Base-by-base conservation (phyloP, 1,284 basidiomycete genomes). In the Marasmius oreades region DNA sequence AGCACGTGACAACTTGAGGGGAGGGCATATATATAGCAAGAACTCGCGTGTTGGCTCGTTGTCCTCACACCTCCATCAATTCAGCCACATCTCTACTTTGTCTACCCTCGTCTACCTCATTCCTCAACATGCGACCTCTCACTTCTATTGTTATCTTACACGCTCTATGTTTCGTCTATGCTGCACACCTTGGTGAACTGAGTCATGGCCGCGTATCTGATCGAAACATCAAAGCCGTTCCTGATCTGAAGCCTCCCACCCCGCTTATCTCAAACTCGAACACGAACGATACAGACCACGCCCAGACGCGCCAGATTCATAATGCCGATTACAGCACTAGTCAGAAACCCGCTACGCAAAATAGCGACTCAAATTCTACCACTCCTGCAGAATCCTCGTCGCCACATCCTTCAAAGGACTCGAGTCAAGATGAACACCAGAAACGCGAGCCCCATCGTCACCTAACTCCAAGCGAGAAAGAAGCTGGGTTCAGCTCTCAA, bases 291-390 rank as follows among this genome's bases (percentile, higher is more conserved):
- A n/a, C 36, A 37, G 36, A 3, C 5, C 36, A 12, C 36, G 36
- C n/a, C 31, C 47, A 31, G 14, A 33, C 31, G 31, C 47, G 47
- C 20, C 47, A 50, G n/a, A 50, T 50, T 14, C 47, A 50, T 20
- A 50, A 50, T 20, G 47, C 47, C 47, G 47, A 50, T 50, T 50
- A 50, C 14, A 50, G 47, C 20, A 50, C 47, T 7, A 50, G 31
- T 12, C n/a, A 50, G 14, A 18, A 26, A 16, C 24, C 24, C 18
- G 10, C 3, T 14, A 23, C 26, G 24, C 47, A 50, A 26, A n/a
- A 28, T 10, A 28, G 16, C 28, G 28, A 50, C 28, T 16, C 26
- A 1, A 31, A 28, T 16, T 50, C 47, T 16, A 50, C 47, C 14
- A 18, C 47, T 26, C 7, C 47, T 31, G n/a, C 47, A 8, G 28